Base-by-base conservation (phyloP, 805 yeast species). In the Yarrowia deformans region DNA sequence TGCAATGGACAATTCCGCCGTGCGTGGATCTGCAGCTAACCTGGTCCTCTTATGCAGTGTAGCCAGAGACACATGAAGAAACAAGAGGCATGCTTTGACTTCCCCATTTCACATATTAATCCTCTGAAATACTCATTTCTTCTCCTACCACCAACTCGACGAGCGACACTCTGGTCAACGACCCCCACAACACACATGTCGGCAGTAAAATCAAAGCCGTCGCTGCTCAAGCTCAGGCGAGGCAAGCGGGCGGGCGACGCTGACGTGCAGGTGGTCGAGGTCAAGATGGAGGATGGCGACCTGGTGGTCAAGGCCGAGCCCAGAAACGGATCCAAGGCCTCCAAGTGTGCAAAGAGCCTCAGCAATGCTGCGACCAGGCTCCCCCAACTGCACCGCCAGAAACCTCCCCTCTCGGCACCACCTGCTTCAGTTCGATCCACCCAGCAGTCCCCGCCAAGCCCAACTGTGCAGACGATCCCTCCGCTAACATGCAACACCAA, bases 1-100 rank as follows among this genome's bases (percentile, higher is more conserved):
- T 55, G 61, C 61, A 55, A 56, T 56, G 63, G 63, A 56, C 63
- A 55, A 56, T 56, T 40, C 63, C 63, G 63, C 63, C 63, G 63
- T 56, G 63, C 63, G 63, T 56, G 63, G 63, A 56, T 56, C 63
- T 56, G 63, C 63, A 56, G 63, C 63, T 56, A 40, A n/a, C 63
- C 63, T 40, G 63, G 63, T 40, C 48, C 61, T 19, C 48, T 29
- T n/a, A 56, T 56, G 63, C 63, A 56, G 48, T 16, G 16, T 40
- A 12, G 63, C 32, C 48, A 40, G 37, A 42, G 48, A 56, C 37
- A 40, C 37, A 40, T 23, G 32, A 18, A 35, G 42, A 19, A 18
- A 52, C 10, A n/a, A 52, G 58, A 35, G 42, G 18, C 40, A 52
- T 4, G 56, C 42, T 52, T 52, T 52, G 56, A 7, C 42, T 52